phyloP scores from a whole-genome alignment of 805 yeast species.

The Metschnikowia arizonensis region DNA sequence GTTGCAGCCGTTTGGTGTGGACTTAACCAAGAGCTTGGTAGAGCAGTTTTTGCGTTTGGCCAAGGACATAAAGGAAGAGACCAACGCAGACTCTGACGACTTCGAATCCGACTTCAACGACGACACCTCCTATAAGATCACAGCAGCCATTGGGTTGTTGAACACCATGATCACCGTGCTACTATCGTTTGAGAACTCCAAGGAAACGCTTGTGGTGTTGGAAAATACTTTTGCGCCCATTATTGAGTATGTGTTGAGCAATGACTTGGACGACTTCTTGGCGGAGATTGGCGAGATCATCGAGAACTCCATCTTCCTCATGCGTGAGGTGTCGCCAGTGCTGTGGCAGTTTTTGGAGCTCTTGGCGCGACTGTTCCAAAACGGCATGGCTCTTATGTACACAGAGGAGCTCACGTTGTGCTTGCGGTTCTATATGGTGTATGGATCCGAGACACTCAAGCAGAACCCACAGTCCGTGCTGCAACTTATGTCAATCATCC shows the following conservation, averaged over 20 bases:
- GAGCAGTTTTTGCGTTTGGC: slow-evolving; percentile 29
- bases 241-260: slow-evolving; percentile 59
- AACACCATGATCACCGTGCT: slow-evolving; percentile 80
- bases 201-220: slow-evolving; percentile 56
- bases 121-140: slow-evolving; percentile 59
- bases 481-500: slow-evolving; percentile 50
- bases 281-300: slow-evolving; percentile 71
- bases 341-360: slow-evolving; percentile 71
- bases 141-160: slow-evolving; percentile 78
- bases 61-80: slow-evolving; percentile 50
- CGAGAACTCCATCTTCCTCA: slow-evolving; percentile 44
- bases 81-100: slow-evolving; percentile 24
- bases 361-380: slow-evolving; percentile 30
- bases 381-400: slow-evolving; percentile 56
- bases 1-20: slow-evolving; percentile 44
- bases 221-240: slow-evolving; percentile 69
- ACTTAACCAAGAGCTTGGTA: slow-evolving; percentile 25
- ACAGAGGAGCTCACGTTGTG: slow-evolving; percentile 74
- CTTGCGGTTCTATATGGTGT: slow-evolving; percentile 67
- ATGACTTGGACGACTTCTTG: slow-evolving; percentile 67
- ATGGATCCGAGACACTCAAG: slow-evolving; percentile 38
- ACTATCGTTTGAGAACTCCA: slow-evolving; percentile 76
- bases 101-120: slow-evolving; percentile 25
- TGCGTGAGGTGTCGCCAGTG: slow-evolving; percentile 45
- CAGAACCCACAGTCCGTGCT: slow-evolving; percentile 43